Percentiles rank a stretch among this genome's conserved stretches.
Evolutionary conservation across 2,329 filamentous ascomycete genomes (phyloP).

Genomic region (Sporothrix inflata): DNA sequence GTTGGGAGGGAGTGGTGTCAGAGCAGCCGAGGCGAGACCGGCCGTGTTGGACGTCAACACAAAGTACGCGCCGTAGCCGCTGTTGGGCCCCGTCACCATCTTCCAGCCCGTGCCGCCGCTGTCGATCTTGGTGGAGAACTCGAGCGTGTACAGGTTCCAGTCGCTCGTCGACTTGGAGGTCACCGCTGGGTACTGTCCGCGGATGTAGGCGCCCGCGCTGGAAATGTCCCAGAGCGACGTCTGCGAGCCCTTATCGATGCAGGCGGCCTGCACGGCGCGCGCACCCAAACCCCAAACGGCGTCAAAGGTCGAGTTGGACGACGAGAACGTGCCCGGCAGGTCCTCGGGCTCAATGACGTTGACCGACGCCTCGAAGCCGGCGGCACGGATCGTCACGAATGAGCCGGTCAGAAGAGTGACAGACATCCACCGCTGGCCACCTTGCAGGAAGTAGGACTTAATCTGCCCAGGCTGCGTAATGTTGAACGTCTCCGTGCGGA

Average conservation of each 20-base stretch:
- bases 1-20: neutral
- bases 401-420: neutral
- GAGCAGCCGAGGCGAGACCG: neutral
- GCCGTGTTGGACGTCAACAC: neutral
- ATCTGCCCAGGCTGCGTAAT: neutral
- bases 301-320: neutral
- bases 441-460: neutral
- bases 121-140: constrained; percentile 1
- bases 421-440: neutral
- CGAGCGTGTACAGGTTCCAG: constrained; percentile 4
- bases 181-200: neutral
- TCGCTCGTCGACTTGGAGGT: neutral
- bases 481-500: constrained; percentile 1
- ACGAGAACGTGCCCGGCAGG: neutral
- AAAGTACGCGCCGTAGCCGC: neutral
- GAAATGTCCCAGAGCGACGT: neutral
- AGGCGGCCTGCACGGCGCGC: neutral
- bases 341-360: neutral
- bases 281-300: neutral
- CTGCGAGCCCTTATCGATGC: neutral
- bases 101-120: neutral
- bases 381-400: neutral
- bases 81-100: constrained; percentile 3
- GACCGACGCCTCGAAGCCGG: neutral
- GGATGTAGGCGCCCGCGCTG: neutral